phyloP scores from a whole-genome alignment of 2,329 filamentous ascomycete genomes.

The Juglanconis oblonga region DNA sequence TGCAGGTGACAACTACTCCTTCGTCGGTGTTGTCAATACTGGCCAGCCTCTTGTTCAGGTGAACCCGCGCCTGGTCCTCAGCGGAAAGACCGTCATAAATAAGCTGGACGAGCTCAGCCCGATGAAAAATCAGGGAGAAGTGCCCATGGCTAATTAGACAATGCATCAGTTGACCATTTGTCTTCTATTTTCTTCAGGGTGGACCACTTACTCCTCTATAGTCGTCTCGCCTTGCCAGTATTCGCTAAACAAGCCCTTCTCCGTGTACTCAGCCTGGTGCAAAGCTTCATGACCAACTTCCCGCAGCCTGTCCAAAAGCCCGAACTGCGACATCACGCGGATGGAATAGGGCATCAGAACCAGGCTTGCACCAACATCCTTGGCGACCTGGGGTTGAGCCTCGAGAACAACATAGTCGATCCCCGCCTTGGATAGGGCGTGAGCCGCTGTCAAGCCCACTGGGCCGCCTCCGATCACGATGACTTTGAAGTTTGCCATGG shows the following conservation, averaged over 20 bases:
- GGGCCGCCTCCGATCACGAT: constrained; percentile 30
- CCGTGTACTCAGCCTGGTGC: neutral
- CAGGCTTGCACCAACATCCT: constrained; percentile 30
- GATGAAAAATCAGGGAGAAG: constrained; percentile 2
- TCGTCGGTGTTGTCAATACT: constrained; percentile 6
- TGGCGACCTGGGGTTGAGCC: constrained; percentile 24
- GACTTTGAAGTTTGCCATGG: constrained; percentile 22
- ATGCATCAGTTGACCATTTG: neutral
- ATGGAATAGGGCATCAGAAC: constrained; percentile 28
- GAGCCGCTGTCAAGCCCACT: constrained; percentile 28
- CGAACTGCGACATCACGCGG: constrained; percentile 33
- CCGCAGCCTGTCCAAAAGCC: constrained; percentile 28
- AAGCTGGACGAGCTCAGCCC: constrained; percentile 6
- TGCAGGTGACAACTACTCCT: constrained; percentile 6
- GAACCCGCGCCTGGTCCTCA: neutral
- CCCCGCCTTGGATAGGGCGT: constrained; percentile 26
- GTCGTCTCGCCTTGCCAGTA: neutral
- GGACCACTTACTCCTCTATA: neutral
- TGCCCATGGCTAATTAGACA: neutral
- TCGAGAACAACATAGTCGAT: constrained; percentile 40
- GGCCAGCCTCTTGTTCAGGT: constrained; percentile 3
- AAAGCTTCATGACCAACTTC: constrained; percentile 4
- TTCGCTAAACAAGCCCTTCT: neutral
- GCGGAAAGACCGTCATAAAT: constrained; percentile 4
- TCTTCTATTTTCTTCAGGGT: neutral